Percentiles rank a stretch among this genome's conserved stretches.
Evolutionary conservation across 2,329 filamentous ascomycete genomes (phyloP).

Genomic region (Plenodomus lindquistii): DNA sequence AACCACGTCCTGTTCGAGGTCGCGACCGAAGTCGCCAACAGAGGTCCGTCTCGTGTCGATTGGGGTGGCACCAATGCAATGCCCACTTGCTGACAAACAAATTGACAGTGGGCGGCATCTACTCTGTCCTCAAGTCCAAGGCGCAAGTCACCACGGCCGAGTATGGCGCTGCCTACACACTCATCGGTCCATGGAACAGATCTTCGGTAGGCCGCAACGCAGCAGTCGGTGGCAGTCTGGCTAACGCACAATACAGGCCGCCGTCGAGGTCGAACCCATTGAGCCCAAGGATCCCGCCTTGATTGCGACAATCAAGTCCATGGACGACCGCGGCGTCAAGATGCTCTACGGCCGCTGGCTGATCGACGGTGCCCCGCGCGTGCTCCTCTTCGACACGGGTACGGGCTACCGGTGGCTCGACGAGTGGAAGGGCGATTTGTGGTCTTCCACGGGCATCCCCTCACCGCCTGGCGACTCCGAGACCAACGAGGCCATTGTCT

Average conservation of each 20-base stretch:
- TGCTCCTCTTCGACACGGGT: conserved; percentile 92
- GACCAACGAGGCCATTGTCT: conserved; percentile 96
- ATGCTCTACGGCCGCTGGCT: conserved; percentile 95
- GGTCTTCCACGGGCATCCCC: conserved; percentile 92
- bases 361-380: conserved; percentile 92
- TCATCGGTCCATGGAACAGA: conserved; percentile 92
- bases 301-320: conserved; percentile 81
- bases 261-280: conserved; percentile 96
- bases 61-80: conserved; percentile 3
- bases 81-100: conserved; percentile 16
- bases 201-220: conserved; percentile 67
- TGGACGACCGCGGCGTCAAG: conserved; percentile 88
- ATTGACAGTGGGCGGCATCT: conserved; percentile 86
- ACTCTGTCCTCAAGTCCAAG: conserved; percentile 98
- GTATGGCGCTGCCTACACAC: conserved; percentile 95
- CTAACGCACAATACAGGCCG: conserved; percentile 64
- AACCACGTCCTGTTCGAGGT: conserved; percentile 97
- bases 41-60: conserved; percentile 62
- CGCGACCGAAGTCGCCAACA: conserved; percentile 95
- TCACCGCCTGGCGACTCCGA: conserved; percentile 88
- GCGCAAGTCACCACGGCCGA: conserved; percentile 96
- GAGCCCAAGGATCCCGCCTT: conserved; percentile 81
- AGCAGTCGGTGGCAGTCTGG: neutral
- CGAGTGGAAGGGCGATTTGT: conserved; percentile 97
- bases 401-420: conserved; percentile 89